These are phyloP conservation scores for Pleurotus eryngii DNA, from an alignment of 768 basidiomycete genomes.

Conservation along the genomic window DNA sequence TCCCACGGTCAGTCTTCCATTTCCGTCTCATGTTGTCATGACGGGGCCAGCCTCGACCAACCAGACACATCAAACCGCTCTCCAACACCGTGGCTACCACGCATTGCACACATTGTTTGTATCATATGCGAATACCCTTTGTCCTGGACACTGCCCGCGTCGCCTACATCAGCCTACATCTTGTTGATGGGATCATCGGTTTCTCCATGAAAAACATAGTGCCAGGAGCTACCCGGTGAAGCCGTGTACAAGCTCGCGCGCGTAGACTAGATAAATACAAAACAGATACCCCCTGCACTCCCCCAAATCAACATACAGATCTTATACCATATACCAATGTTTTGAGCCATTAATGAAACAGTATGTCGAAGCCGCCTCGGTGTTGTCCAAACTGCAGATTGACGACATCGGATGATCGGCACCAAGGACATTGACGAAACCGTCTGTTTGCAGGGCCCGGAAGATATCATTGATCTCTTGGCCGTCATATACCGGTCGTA, in stretches of 20 bases:
- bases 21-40: constrained; percentile 4
- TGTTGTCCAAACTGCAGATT: constrained; percentile 39
- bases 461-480: constrained; percentile 70
- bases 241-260: too few species aligned
- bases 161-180: too few species aligned
- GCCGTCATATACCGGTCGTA: constrained; percentile 70
- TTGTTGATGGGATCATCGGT: too few species aligned
- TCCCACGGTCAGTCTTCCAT: constrained; percentile 6
- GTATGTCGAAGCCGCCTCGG: constrained; percentile 47
- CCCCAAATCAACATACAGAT: neutral
- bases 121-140: constrained; percentile 6
- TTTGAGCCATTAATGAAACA: constrained; percentile 56
- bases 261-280: too few species aligned
- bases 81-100: neutral
- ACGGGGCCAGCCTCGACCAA: neutral
- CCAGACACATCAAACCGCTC: constrained; percentile 3
- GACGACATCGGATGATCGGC: constrained; percentile 16
- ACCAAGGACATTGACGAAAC: constrained; percentile 37
- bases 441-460: constrained; percentile 48
- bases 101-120: neutral
- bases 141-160: neutral
- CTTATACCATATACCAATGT: constrained; percentile 68
- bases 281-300: too few species aligned
- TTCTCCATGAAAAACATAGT: too few species aligned
- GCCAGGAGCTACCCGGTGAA: too few species aligned